Conservation (phyloP, 1,139 yeast genomes). For the Kluyveromyces marxianus region DNA sequence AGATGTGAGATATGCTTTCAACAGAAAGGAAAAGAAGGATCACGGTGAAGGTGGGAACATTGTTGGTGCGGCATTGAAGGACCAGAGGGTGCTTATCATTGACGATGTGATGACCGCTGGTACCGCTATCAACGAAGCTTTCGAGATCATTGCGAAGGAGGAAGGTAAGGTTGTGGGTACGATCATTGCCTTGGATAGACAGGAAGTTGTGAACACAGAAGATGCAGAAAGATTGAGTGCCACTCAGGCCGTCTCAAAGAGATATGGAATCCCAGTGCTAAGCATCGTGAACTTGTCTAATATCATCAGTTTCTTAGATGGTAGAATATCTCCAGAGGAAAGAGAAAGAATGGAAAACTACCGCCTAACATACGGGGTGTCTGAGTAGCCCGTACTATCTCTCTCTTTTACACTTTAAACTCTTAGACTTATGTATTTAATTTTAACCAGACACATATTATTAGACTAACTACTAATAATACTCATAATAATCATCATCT, state of each 20-base stretch:
- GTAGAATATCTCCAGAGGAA: constrained; percentile 48
- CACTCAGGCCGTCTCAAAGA: constrained; percentile 67
- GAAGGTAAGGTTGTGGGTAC: constrained; percentile 75
- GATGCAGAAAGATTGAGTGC: constrained; percentile 47
- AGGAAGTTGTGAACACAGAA: constrained; percentile 69
- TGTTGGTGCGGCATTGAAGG: constrained; percentile 73
- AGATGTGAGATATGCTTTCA: constrained; percentile 62
- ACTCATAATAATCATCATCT: no score
- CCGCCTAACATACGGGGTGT: constrained; percentile 37
- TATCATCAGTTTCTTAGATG: constrained; percentile 56
- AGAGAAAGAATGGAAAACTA: constrained; percentile 51
- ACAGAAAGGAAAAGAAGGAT: constrained; percentile 89
- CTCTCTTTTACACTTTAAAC: neutral
- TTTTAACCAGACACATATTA: neutral
- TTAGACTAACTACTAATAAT: no score
- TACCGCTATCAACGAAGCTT: constrained; percentile 93
- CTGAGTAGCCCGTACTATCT: neutral
- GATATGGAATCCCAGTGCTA: constrained; percentile 72
- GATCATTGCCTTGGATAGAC: constrained; percentile 89
- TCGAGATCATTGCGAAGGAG: constrained; percentile 63
- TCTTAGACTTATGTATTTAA: neutral
- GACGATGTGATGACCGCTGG: constrained; percentile 99
- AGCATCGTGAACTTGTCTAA: constrained; percentile 74
- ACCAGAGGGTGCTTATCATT: constrained; percentile 69
- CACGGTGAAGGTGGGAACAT: constrained; percentile 98